phyloP scores from a whole-genome alignment of 75 land plant genomes.

The Cupressus sempervirens region DNA sequence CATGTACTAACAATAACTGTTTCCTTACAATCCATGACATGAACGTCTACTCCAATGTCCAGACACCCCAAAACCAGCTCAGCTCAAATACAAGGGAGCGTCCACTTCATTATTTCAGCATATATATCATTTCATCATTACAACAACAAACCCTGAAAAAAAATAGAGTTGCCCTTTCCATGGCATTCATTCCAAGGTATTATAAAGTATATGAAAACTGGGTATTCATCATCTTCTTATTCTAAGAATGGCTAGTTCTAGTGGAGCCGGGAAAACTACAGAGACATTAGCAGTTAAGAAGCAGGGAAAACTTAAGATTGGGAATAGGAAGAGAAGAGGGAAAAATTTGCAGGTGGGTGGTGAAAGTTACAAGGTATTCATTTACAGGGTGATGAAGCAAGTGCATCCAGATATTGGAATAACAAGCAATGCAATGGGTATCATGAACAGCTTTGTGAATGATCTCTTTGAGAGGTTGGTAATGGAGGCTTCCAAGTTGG shows the following conservation, averaged over 20 bases:
- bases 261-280: neutral
- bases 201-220: neutral
- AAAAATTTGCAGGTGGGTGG: neutral
- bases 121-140: neutral
- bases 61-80: neutral
- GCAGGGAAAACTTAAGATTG: neutral
- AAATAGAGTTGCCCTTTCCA: neutral
- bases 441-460: constrained; percentile 53
- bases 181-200: neutral
- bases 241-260: neutral
- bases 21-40: neutral
- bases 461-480: constrained; percentile 82
- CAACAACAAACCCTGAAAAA: neutral
- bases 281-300: neutral
- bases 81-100: neutral
- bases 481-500: constrained; percentile 51
- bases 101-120: neutral
- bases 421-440: constrained; percentile 64
- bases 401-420: constrained; percentile 70
- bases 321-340: constrained; percentile 15
- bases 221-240: neutral
- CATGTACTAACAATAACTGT: neutral
- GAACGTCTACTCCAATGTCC: neutral
- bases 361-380: constrained; percentile 36
- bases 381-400: constrained; percentile 58